A percentile compares a stretch with the other conserved stretches of the same genome.
These are phyloP conservation scores for Aspergillus ellipticus DNA, from an alignment of 495 filamentous ascomycete genomes.

Conservation along the genomic window DNA sequence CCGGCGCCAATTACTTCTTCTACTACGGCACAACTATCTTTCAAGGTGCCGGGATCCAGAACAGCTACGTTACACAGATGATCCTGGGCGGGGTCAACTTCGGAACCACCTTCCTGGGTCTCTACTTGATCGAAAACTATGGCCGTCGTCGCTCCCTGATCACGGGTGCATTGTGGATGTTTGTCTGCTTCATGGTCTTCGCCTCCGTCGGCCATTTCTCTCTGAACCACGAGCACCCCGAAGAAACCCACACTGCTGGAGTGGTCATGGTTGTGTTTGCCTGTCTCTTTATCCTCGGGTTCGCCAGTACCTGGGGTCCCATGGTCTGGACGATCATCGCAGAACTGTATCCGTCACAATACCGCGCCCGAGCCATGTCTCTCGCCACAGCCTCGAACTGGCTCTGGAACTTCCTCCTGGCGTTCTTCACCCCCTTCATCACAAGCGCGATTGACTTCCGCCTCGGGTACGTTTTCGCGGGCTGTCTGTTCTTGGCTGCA, in stretches of 20 bases:
- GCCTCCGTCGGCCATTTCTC: constrained; percentile 66
- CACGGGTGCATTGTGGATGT: constrained; percentile 64
- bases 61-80: constrained; percentile 67
- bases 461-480: constrained; percentile 77
- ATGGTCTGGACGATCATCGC: constrained; percentile 77
- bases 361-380: constrained; percentile 70
- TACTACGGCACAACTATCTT: constrained; percentile 75
- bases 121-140: constrained; percentile 66
- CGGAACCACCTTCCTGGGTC: constrained; percentile 61
- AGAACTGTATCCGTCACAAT: constrained; percentile 74
- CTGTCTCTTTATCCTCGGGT: constrained; percentile 20
- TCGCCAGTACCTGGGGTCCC: constrained; percentile 72
- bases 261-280: constrained; percentile 52
- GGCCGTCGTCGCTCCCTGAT: constrained; percentile 66
- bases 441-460: constrained; percentile 62
- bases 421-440: constrained; percentile 78
- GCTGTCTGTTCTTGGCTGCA: constrained; percentile 59
- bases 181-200: constrained; percentile 66
- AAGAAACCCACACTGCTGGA: constrained; percentile 1
- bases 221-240: constrained; percentile 43
- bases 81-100: constrained; percentile 74
- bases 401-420: constrained; percentile 83
- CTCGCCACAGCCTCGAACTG: constrained; percentile 78
- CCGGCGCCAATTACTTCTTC: constrained; percentile 60
- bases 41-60: constrained; percentile 58